Conservation (phyloP, 345 rosid species). For the Populus ilicifolia region DNA sequence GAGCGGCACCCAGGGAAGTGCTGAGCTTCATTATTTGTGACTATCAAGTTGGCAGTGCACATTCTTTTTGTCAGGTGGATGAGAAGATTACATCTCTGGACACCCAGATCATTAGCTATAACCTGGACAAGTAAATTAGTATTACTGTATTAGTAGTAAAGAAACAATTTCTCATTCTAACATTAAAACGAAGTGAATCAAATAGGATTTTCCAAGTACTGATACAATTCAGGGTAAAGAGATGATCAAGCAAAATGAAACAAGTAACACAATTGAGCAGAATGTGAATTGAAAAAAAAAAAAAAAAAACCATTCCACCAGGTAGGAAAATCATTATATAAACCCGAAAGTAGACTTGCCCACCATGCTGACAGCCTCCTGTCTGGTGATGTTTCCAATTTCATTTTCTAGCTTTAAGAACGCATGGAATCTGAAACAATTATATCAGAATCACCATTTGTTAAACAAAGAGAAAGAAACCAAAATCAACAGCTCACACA, state of each 20-base stretch:
- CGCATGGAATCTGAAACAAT: slow-evolving; percentile 76
- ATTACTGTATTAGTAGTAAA: not conserved
- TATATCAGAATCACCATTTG: slow-evolving; percentile 5
- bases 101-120: slow-evolving; percentile 92
- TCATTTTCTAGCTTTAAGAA: slow-evolving; percentile 93
- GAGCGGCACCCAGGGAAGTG: slow-evolving; percentile 81
- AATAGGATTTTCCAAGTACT: not conserved
- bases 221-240: slow-evolving; percentile 1
- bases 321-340: slow-evolving; percentile 34
- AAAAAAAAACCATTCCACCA: slow-evolving; percentile 66
- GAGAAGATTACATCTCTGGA: slow-evolving; percentile 94
- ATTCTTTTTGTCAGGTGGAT: slow-evolving; percentile 97
- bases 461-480: not conserved
- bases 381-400: slow-evolving; percentile 92
- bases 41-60: slow-evolving; percentile 92
- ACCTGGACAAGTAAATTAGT: slow-evolving; percentile 43
- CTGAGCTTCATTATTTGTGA: slow-evolving; percentile 94
- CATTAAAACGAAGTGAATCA: slow-evolving; percentile 2
- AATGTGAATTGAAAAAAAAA: not conserved
- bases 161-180: slow-evolving; percentile 10
- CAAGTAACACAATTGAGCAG: not conserved
- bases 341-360: slow-evolving; percentile 14
- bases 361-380: slow-evolving; percentile 99
- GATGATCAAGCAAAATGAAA: not conserved
- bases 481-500: not conserved